Evolutionary conservation across 352 stramenopile species (phyloP).

Genomic region (Lagenidium sp.): DNA sequence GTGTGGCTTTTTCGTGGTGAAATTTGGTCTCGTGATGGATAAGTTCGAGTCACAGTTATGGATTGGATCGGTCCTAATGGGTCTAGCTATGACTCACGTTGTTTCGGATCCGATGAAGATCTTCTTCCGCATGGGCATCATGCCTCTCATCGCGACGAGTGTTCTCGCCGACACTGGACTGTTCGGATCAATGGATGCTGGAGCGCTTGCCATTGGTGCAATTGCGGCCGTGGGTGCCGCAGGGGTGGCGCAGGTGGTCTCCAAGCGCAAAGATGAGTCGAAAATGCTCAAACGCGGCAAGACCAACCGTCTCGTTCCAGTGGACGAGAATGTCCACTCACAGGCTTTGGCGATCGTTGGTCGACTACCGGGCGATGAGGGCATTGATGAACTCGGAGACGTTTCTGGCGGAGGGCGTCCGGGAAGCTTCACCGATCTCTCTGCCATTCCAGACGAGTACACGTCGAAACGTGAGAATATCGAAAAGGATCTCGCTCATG

Average conservation of each 20-base stretch:
- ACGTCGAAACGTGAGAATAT: constrained; percentile 8
- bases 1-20: constrained; percentile 59
- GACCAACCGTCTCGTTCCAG: constrained; percentile 19
- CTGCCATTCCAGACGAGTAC: constrained; percentile 10
- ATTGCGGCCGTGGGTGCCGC: constrained; percentile 33
- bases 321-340: constrained; percentile 10
- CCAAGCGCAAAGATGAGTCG: constrained; percentile 18
- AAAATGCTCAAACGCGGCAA: constrained; percentile 11
- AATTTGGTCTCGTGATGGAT: constrained; percentile 60
- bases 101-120: constrained; percentile 62
- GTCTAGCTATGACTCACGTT: constrained; percentile 44
- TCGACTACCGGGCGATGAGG: not conserved
- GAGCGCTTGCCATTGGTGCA: constrained; percentile 32
- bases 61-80: constrained; percentile 45
- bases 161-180: constrained; percentile 43
- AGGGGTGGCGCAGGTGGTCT: constrained; percentile 33
- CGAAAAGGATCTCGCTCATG: constrained; percentile 10
- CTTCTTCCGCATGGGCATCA: constrained; percentile 60
- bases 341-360: constrained; percentile 14
- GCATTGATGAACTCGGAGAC: not conserved
- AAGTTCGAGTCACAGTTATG: constrained; percentile 49
- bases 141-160: constrained; percentile 47
- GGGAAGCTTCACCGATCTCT: constrained; percentile 30
- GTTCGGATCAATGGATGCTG: constrained; percentile 37
- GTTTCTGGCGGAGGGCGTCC: not conserved